Conservation (phyloP, 768 basidiomycete genomes). For the Phylloporus sp. region DNA sequence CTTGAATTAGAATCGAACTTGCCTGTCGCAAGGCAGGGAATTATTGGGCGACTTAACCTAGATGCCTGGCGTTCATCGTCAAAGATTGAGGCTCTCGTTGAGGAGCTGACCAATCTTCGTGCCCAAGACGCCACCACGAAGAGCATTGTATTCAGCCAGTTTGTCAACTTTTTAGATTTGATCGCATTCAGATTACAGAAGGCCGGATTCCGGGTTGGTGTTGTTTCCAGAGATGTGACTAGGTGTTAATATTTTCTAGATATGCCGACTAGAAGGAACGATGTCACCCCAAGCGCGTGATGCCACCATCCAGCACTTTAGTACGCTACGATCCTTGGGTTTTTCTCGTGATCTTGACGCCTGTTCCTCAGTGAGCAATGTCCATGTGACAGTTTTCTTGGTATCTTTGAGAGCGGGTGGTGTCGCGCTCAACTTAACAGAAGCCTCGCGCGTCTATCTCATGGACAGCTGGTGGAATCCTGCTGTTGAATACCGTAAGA, state of each 20-base stretch:
- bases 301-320: conserved; percentile 92
- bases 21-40: conserved; percentile 70
- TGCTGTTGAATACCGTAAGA: conserved; percentile 84
- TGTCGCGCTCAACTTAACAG: conserved; percentile 85
- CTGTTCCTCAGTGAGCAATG: conserved; percentile 69
- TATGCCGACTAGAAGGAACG: conserved; percentile 92
- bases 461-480: conserved; percentile 99
- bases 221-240: neutral
- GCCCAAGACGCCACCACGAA: conserved; percentile 87
- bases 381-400: conserved; percentile 95
- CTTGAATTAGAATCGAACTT: conserved; percentile 71
- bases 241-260: conserved; percentile 38
- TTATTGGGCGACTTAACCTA: conserved; percentile 85
- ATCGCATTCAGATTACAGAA: conserved; percentile 90
- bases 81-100: conserved; percentile 94
- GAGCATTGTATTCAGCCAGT: conserved; percentile 95
- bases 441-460: conserved; percentile 89
- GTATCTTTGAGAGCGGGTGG: conserved; percentile 96
- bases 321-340: conserved; percentile 38
- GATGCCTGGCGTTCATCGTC: conserved; percentile 93
- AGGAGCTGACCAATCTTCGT: conserved; percentile 85
- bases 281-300: conserved; percentile 97
- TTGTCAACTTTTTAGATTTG: conserved; percentile 89
- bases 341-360: neutral
- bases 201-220: conserved; percentile 81